A percentile compares a stretch with the other conserved stretches of the same genome.
These are phyloP conservation scores for Pythium graminicola DNA, from an alignment of 352 stramenopile species.

Conservation along the genomic window DNA sequence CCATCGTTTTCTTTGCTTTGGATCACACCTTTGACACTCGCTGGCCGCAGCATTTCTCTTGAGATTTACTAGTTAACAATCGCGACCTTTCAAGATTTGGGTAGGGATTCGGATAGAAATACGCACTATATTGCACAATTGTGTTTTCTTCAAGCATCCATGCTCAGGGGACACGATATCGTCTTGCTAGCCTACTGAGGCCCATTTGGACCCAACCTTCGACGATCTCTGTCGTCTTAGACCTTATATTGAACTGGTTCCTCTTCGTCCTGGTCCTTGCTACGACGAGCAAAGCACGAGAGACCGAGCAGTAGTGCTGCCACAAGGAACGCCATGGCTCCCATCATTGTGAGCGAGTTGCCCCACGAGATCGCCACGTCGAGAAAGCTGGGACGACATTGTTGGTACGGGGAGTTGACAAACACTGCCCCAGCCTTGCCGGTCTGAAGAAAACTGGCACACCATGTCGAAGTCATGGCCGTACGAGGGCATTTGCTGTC, in stretches of 20 bases:
- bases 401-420: constrained; percentile 60
- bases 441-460: constrained; percentile 44
- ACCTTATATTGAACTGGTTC: constrained; percentile 13
- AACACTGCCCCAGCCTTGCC: constrained; percentile 41
- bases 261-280: constrained; percentile 14
- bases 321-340: constrained; percentile 40
- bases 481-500: constrained; percentile 56
- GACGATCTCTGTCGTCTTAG: background rate
- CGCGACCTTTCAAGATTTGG: constrained; percentile 17
- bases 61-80: background rate
- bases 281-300: constrained; percentile 55
- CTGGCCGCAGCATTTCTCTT: constrained; percentile 27
- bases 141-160: background rate
- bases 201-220: background rate
- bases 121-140: background rate
- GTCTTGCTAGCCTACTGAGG: background rate
- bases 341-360: constrained; percentile 42
- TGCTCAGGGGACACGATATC: background rate
- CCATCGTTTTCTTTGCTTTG: constrained; percentile 23
- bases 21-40: constrained; percentile 26
- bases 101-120: background rate
- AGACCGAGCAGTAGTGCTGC: constrained; percentile 48
- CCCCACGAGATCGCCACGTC: constrained; percentile 61
- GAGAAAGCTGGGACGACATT: constrained; percentile 65
- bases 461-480: constrained; percentile 44